Percentiles rank a stretch among this genome's conserved stretches.
Evolutionary conservation across 1,139 yeast genomes (phyloP).

Genomic region (Kluyveromyces marxianus): DNA sequence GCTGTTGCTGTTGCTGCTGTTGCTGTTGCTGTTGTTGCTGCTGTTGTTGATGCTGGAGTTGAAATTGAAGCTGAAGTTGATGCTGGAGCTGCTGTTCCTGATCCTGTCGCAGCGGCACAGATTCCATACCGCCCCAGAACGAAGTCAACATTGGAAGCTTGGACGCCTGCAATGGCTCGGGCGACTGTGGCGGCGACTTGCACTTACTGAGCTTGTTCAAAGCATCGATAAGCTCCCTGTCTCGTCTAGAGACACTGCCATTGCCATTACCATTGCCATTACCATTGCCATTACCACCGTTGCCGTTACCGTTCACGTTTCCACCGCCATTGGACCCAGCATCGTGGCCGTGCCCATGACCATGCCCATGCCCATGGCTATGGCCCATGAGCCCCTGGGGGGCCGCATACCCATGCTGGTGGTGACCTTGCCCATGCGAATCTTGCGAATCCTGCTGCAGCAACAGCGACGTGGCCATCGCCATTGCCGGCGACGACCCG

Average conservation of each 20-base stretch:
- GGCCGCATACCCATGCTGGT: not conserved
- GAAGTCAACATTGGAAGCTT: constrained; percentile 4
- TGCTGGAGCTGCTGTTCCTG: not conserved
- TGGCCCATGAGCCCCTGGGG: not conserved
- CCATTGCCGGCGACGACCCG: constrained; percentile 7
- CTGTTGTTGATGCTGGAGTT: not conserved
- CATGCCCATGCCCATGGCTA: too few species aligned
- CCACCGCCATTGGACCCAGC: not conserved
- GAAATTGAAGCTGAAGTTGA: not conserved
- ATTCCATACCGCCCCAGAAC: constrained; percentile 3
- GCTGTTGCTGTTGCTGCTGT: not conserved
- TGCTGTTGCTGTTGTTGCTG: not conserved
- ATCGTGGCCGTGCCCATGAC: not conserved
- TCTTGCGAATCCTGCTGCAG: constrained; percentile 3
- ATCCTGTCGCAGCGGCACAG: constrained; percentile 6
- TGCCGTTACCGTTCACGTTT: not conserved
- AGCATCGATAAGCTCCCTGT: constrained; percentile 4
- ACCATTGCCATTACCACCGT: not conserved
- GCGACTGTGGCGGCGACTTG: constrained; percentile 5
- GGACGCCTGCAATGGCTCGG: constrained; percentile 1
- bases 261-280: not conserved
- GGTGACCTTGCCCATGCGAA: constrained; percentile 1
- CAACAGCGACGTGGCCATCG: constrained; percentile 3
- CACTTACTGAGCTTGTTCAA: constrained; percentile 1
- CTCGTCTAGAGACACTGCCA: constrained; percentile 1